Base-by-base conservation (phyloP, 495 filamentous ascomycete genomes). In the Podospora didyma region DNA sequence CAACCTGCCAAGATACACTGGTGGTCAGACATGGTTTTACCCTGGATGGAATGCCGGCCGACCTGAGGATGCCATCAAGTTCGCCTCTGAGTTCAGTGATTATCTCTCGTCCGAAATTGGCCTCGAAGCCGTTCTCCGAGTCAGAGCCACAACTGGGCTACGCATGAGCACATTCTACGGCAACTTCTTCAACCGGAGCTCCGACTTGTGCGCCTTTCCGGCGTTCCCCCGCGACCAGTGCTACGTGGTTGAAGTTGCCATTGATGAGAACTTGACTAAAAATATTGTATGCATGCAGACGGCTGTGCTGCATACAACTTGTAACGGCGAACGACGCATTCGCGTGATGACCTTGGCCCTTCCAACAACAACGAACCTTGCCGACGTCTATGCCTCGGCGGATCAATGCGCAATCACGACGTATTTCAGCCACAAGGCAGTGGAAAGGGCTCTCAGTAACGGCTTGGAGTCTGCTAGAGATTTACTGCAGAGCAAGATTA, bases 161-260 rank as follows among this genome's bases (percentile, higher is more conserved):
- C 86, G 94, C 31, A 97, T 97, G 90, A 95, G 82, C 75, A 90
- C 92, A 0, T 98, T 98, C 77, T 98, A 97, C 73, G 94, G 94
- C 58, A 98, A 98, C 73, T 98, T 98, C 75, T 98, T 98, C 81
- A 98, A 97, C 74, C 83, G 94, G 54, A 92, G 88, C 66, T 96
- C 91, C 17, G 95, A 98, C 74, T 86, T 98, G 48, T 97, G 93
- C 68, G 93, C 93, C 21, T 97, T 97, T 80, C 93, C 93, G 1
- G 94, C 95, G 5, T 97, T 98, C 79, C 94, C 94, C 19, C 85
- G 94, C 67, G 94, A 98, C 67, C 94, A 98, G 67, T 89, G 88
- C 46, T 98, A 97, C 68, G 94, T 97, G n/a, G 94, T 98, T 35
- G 94, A 98, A 67, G 95, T 98, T 52, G 93, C 94, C 7, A 97